These are phyloP conservation scores for Elymus sibiricus DNA, from an alignment of 176 grass and related monocot species.

Conservation along the genomic window DNA sequence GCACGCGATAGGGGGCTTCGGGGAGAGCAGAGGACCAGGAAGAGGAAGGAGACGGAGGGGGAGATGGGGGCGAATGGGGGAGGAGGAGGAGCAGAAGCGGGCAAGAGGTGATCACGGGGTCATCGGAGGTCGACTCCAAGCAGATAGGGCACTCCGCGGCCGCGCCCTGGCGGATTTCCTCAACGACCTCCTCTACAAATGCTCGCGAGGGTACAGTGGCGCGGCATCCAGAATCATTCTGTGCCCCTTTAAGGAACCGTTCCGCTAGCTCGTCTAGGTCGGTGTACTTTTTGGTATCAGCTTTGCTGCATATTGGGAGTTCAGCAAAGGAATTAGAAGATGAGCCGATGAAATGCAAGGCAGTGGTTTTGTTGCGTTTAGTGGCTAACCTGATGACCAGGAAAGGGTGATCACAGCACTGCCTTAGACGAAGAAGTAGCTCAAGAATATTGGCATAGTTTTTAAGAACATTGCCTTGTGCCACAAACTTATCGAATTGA, in stretches of 20 bases:
- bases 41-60: too few relatives aligned
- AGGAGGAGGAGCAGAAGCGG: too few relatives aligned
- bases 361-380: not conserved
- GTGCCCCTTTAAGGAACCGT: slow-evolving; percentile 58
- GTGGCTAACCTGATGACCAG: slow-evolving; percentile 80
- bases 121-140: slow-evolving; percentile 83
- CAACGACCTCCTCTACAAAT: slow-evolving; percentile 78
- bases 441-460: slow-evolving; percentile 92
- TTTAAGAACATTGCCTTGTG: slow-evolving; percentile 78
- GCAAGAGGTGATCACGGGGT: slow-evolving; percentile 65
- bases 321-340: slow-evolving; percentile 17
- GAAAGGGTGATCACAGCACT: slow-evolving; percentile 93
- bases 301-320: slow-evolving; percentile 51
- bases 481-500: slow-evolving; percentile 80
- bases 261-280: slow-evolving; percentile 68
- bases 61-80: too few relatives aligned
- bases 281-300: slow-evolving; percentile 49
- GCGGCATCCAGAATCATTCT: not conserved
- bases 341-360: not conserved
- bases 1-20: too few relatives aligned
- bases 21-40: too few relatives aligned
- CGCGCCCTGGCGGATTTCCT: slow-evolving; percentile 67
- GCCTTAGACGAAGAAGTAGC: slow-evolving; percentile 75
- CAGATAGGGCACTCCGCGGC: slow-evolving; percentile 83
- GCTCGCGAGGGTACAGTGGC: slow-evolving; percentile 40